Conservation (phyloP, 2,329 filamentous ascomycete genomes). For the Aureobasidium sp. region DNA sequence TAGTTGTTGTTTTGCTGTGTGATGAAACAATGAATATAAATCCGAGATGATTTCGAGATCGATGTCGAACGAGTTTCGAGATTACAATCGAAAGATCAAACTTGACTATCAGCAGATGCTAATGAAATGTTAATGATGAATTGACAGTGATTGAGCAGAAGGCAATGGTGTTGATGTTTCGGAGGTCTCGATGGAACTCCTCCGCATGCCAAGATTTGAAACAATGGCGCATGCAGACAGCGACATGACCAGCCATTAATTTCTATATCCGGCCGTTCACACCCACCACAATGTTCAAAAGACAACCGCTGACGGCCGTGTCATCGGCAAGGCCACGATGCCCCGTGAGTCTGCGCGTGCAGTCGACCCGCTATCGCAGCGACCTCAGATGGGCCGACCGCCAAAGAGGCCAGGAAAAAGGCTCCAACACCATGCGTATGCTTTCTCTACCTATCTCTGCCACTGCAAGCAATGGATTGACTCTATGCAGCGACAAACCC, state of each 20-base stretch:
- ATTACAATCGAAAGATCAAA: neutral
- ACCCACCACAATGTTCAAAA: constrained; percentile 10
- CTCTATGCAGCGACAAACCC: neutral
- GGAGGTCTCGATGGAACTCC: neutral
- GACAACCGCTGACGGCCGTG: constrained; percentile 4
- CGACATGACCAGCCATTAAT: neutral
- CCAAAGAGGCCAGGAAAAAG: constrained; percentile 13
- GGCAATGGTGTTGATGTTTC: neutral
- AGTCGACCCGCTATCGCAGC: constrained; percentile 3
- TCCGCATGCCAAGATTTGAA: neutral
- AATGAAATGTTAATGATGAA: neutral
- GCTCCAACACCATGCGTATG: constrained; percentile 14
- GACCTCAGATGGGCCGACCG: constrained; percentile 1
- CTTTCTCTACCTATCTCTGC: neutral
- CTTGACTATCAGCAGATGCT: neutral
- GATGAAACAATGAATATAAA: neutral
- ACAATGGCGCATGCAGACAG: neutral
- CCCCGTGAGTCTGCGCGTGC: neutral
- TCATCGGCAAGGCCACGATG: neutral
- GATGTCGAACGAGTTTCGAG: neutral
- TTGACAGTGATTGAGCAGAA: neutral
- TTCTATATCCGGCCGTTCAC: neutral
- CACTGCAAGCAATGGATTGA: neutral
- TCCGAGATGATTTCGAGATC: neutral
- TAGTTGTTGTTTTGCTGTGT: neutral